These are phyloP conservation scores for Metroxylon sagu DNA, from an alignment of 176 grass and related monocot genomes.

Conservation along the genomic window DNA sequence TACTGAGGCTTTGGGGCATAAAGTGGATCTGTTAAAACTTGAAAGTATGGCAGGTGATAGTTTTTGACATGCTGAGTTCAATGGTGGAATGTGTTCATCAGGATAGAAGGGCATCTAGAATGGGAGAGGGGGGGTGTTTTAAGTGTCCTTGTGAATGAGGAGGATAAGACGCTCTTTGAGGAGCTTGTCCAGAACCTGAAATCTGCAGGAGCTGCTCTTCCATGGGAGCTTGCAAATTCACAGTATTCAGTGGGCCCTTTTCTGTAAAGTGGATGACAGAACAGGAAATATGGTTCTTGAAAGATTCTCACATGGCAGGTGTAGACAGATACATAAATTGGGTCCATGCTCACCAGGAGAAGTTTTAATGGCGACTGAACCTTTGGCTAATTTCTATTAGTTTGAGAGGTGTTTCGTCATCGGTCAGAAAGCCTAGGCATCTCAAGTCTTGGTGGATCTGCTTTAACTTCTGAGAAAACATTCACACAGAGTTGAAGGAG, in stretches of 20 bases:
- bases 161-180: slow-evolving; percentile 72
- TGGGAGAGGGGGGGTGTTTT: slow-evolving; percentile 62
- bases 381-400: no score
- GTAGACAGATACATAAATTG: no score
- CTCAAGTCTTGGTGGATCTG: no score
- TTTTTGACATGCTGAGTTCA: slow-evolving; percentile 90
- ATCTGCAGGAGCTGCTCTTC: slow-evolving; percentile 57
- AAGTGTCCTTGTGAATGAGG: slow-evolving; percentile 67
- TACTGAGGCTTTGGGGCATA: slow-evolving; percentile 71
- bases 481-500: no score
- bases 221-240: slow-evolving; percentile 54
- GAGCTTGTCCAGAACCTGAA: slow-evolving; percentile 65
- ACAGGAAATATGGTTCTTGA: slow-evolving; percentile 48
- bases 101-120: slow-evolving; percentile 81
- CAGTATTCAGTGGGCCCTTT: slow-evolving; percentile 28
- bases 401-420: no score
- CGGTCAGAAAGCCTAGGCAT: no score
- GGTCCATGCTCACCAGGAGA: no score
- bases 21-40: slow-evolving; percentile 83
- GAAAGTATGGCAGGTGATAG: slow-evolving; percentile 68
- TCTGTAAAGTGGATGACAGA: slow-evolving; percentile 30
- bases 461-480: no score
- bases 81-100: slow-evolving; percentile 87
- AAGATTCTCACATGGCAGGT: no score
- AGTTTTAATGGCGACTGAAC: no score